Evolutionary conservation across 106 monocot species (phyloP).

Genomic region (Dendrobium nobile): DNA sequence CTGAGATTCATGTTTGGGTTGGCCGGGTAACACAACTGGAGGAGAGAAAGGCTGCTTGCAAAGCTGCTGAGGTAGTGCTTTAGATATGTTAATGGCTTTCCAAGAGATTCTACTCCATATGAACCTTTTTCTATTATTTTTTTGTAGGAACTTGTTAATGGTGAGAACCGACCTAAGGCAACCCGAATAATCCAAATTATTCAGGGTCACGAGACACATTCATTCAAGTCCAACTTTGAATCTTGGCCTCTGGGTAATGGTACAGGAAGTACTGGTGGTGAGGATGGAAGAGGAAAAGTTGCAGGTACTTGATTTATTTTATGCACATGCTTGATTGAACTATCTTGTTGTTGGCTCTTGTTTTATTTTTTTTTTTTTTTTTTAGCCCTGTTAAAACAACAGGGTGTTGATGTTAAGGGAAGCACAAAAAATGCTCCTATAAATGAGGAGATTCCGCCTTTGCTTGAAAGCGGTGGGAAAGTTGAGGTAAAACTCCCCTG

Average conservation of each 20-base stretch:
- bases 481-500: constrained; percentile 42
- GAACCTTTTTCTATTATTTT: neutral
- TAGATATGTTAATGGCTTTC: neutral
- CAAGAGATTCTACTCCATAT: neutral
- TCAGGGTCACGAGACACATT: constrained; percentile 82
- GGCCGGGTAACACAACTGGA: constrained; percentile 84
- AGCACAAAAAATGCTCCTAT: constrained; percentile 47
- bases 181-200: constrained; percentile 75
- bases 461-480: constrained; percentile 77
- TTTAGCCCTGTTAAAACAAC: constrained; percentile 79
- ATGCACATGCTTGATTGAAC: neutral
- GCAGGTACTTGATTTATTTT: constrained; percentile 49
- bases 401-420: constrained; percentile 90
- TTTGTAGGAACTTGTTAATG: constrained; percentile 55
- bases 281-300: constrained; percentile 97
- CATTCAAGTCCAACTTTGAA: constrained; percentile 92
- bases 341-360: constrained; percentile 4
- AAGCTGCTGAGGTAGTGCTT: constrained; percentile 63
- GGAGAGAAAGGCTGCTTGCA: constrained; percentile 75
- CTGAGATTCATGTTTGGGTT: constrained; percentile 95
- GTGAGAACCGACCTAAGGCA: constrained; percentile 61
- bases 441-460: constrained; percentile 73
- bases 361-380: neutral
- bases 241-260: constrained; percentile 62
- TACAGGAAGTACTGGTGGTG: constrained; percentile 36